These are phyloP conservation scores for Xenosphaeropsis pyriputrescens DNA, from an alignment of 2,329 filamentous ascomycete species.

Conservation along the genomic window DNA sequence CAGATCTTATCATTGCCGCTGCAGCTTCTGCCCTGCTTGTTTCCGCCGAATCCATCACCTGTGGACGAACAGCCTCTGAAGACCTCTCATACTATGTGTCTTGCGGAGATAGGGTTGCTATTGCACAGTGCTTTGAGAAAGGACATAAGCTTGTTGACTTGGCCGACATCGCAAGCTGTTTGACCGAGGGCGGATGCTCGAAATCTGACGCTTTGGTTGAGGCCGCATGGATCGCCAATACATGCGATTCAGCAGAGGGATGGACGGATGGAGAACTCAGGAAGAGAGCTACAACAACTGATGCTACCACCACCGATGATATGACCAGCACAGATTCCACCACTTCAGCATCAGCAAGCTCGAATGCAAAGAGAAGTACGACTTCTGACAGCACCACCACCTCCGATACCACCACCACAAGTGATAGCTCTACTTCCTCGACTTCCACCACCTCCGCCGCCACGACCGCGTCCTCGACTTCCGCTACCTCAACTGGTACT, in stretches of 20 bases:
- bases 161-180: slow-evolving; percentile 5
- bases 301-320: background rate
- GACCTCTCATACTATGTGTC: no score
- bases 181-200: slow-evolving; percentile 9
- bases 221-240: slow-evolving; percentile 8
- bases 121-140: no score
- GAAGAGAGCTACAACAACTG: slow-evolving; percentile 1
- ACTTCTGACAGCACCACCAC: background rate
- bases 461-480: background rate
- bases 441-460: background rate
- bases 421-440: background rate
- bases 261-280: slow-evolving; percentile 5
- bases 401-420: slow-evolving; percentile 1
- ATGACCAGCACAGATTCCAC: background rate
- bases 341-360: slow-evolving; percentile 2
- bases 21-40: no score
- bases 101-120: no score
- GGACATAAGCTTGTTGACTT: no score
- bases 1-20: no score
- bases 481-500: slow-evolving; percentile 1
- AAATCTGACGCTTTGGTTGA: slow-evolving; percentile 6
- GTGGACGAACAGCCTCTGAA: no score
- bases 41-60: no score
- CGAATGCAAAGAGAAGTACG: slow-evolving; percentile 1
- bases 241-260: slow-evolving; percentile 5